phyloP scores from a whole-genome alignment of 31 red algal species.

The Asparagopsis taxiformis region DNA sequence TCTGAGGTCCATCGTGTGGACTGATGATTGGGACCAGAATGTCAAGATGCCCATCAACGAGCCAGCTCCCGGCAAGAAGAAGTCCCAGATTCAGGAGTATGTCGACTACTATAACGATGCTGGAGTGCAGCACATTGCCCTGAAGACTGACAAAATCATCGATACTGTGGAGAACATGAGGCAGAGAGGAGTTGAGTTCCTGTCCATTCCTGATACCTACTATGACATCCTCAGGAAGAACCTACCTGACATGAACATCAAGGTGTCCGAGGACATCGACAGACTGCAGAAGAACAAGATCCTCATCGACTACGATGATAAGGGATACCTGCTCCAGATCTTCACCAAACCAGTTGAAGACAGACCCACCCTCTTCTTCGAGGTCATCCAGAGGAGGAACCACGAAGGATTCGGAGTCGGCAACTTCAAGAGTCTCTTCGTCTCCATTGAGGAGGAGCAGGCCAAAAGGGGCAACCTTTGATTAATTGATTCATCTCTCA shows the following conservation, averaged over 20 bases:
- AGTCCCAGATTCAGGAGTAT: slow-evolving; percentile 95
- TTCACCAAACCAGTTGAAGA: slow-evolving; percentile 89
- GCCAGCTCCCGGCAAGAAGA: slow-evolving; percentile 72
- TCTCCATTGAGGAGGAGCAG: slow-evolving; percentile 97
- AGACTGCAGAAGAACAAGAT: slow-evolving; percentile 71
- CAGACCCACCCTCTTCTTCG: slow-evolving; percentile 92
- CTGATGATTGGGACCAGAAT: slow-evolving; percentile 60
- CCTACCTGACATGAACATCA: slow-evolving; percentile 29
- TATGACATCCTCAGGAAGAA: slow-evolving; percentile 76
- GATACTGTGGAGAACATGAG: slow-evolving; percentile 63
- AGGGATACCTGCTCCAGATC: slow-evolving; percentile 95
- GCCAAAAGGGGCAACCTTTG: slow-evolving; percentile 80
- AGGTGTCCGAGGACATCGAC: slow-evolving; percentile 76
- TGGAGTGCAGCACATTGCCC: slow-evolving; percentile 95
- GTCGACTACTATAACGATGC: slow-evolving; percentile 92
- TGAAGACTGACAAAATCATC: slow-evolving; percentile 84
- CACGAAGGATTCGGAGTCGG: slow-evolving; percentile 91
- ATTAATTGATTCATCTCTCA: too few relatives aligned
- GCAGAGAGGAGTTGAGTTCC: slow-evolving; percentile 81
- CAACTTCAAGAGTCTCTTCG: slow-evolving; percentile 97
- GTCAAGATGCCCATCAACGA: slow-evolving; percentile 99
- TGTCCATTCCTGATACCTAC: slow-evolving; percentile 83
- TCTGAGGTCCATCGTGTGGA: slow-evolving; percentile 81
- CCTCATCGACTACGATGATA: slow-evolving; percentile 95
- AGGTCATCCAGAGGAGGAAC: slow-evolving; percentile 88